These are phyloP conservation scores for Lonicera japonica DNA, from an alignment of 129 eudicot genomes.

Conservation along the genomic window DNA sequence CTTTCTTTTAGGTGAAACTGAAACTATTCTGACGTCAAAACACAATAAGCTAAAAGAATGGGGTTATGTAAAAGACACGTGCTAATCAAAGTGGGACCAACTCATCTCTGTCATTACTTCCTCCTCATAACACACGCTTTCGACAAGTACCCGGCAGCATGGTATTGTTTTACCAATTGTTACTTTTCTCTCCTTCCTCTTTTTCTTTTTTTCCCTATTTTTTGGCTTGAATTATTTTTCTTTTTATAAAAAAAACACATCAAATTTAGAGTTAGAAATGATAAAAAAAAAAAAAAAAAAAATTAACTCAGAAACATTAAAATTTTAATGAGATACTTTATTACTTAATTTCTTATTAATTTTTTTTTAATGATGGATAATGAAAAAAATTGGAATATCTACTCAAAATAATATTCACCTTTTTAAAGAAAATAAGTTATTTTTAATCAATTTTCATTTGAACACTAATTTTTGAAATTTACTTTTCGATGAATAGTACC, in stretches of 20 bases:
- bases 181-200: neutral
- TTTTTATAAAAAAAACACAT: neutral
- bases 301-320: too few relatives aligned
- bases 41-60: neutral
- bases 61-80: neutral
- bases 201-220: neutral
- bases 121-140: conserved; percentile 18
- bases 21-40: neutral
- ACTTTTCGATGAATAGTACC: too few relatives aligned
- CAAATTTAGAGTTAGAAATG: too few relatives aligned
- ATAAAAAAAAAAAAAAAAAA: too few relatives aligned
- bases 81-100: neutral
- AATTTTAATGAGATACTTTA: too few relatives aligned
- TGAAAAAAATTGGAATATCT: too few relatives aligned
- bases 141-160: conserved; percentile 17
- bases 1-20: neutral
- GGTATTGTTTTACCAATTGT: conserved; percentile 6
- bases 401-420: too few relatives aligned
- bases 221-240: neutral
- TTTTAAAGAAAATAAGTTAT: too few relatives aligned
- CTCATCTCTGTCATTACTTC: neutral
- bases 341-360: too few relatives aligned
- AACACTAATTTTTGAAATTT: too few relatives aligned
- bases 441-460: too few relatives aligned
- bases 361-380: too few relatives aligned